Evolutionary conservation across 2,329 filamentous ascomycete genomes (phyloP).

Genomic region (Sclerotinia spermophila): DNA sequence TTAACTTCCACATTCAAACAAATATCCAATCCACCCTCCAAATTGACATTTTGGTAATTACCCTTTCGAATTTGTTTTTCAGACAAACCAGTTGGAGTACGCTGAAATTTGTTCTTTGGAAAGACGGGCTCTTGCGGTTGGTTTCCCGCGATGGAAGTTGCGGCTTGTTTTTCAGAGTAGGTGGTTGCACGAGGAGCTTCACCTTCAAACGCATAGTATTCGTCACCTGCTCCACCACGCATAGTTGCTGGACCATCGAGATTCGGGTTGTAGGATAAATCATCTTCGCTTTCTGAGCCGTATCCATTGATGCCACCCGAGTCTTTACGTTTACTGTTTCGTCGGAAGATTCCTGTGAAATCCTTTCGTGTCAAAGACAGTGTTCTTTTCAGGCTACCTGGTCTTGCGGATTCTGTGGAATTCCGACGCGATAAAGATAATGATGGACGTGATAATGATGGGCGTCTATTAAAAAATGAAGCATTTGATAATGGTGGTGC

Average conservation of each 20-base stretch:
- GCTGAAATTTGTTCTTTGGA: constrained; percentile 49
- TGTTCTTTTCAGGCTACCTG: constrained; percentile 46
- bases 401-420: constrained; percentile 40
- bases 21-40: constrained; percentile 82
- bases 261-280: constrained; percentile 27
- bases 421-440: constrained; percentile 34
- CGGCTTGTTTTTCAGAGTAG: constrained; percentile 24
- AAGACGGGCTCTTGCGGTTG: constrained; percentile 23
- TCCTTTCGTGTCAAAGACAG: constrained; percentile 58
- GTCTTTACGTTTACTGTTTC: constrained; percentile 44
- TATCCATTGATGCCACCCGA: constrained; percentile 55
- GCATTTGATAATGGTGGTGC: constrained; percentile 32
- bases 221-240: constrained; percentile 40
- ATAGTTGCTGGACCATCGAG: constrained; percentile 27
- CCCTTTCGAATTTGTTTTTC: constrained; percentile 56
- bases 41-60: constrained; percentile 61
- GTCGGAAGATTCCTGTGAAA: constrained; percentile 44
- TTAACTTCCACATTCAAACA: constrained; percentile 87
- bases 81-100: constrained; percentile 66
- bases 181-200: constrained; percentile 21
- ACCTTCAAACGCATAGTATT: constrained; percentile 45
- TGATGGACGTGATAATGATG: constrained; percentile 39
- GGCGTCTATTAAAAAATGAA: constrained; percentile 42
- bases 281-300: constrained; percentile 47
- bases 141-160: constrained; percentile 29